phyloP scores from a whole-genome alignment of 129 eudicot species.

The Artemisia tridentata region DNA sequence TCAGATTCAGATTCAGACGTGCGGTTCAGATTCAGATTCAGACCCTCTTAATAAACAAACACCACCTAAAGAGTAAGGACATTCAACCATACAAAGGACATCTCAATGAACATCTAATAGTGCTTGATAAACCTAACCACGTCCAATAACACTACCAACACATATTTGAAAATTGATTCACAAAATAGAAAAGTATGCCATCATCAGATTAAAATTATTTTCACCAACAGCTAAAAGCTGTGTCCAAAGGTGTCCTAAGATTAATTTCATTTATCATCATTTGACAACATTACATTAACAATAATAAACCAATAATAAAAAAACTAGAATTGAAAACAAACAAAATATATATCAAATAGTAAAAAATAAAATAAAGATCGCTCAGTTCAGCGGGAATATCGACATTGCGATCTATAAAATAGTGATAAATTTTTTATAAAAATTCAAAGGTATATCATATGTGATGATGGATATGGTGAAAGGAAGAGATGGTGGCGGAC shows the following conservation, averaged over 20 bases:
- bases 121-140: no score
- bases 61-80: no score
- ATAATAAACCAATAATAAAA: not conserved
- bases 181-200: not conserved
- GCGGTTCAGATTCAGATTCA: no score
- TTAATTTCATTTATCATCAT: constrained; percentile 34
- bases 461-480: not conserved
- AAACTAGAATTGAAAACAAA: no score
- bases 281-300: constrained; percentile 15
- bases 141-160: no score
- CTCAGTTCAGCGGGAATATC: constrained; percentile 29
- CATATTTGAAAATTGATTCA: not conserved
- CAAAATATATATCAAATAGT: no score
- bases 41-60: no score
- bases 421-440: not conserved
- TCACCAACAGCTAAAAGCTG: constrained; percentile 41
- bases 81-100: no score
- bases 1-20: no score
- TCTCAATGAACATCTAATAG: no score
- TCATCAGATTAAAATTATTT: constrained; percentile 39
- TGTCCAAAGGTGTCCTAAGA: constrained; percentile 60
- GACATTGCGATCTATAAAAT: constrained; percentile 30
- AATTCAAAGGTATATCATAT: not conserved
- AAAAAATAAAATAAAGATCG: constrained; percentile 7
- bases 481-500: not conserved